Conservation (phyloP, 2,329 filamentous ascomycete species). For the Lachnellula cervina region DNA sequence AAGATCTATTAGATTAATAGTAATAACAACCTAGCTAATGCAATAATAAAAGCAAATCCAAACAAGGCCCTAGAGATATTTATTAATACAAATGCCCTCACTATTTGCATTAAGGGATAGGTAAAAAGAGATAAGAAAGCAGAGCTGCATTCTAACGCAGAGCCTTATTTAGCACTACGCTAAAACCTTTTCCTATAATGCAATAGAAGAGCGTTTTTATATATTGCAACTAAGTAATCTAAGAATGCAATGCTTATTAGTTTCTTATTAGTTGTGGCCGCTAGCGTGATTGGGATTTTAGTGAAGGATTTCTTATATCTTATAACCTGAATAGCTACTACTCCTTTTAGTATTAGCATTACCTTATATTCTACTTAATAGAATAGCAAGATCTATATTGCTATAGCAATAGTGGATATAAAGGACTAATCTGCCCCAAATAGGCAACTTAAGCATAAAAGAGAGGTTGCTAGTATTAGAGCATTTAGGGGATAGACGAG, state of each 20-base stretch:
- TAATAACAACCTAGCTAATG: background rate
- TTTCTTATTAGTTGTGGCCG: too few relatives aligned
- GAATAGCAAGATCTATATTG: slow-evolving; percentile 8
- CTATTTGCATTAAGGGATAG: background rate
- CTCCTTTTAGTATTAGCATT: background rate
- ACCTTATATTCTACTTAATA: slow-evolving; percentile 9
- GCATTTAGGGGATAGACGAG: too few relatives aligned
- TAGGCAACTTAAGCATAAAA: slow-evolving; percentile 14
- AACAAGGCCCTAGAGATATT: background rate
- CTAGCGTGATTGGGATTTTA: slow-evolving; percentile 2
- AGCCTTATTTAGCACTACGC: background rate
- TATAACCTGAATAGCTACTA: background rate
- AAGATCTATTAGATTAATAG: background rate
- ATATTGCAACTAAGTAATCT: background rate
- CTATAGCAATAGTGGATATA: slow-evolving; percentile 4
- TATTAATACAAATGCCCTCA: slow-evolving; percentile 2
- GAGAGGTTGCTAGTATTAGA: slow-evolving; percentile 2
- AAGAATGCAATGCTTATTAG: background rate
- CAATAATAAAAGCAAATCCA: background rate
- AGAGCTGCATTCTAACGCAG: background rate
- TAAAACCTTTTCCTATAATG: background rate
- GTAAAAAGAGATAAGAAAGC: background rate
- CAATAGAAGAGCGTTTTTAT: background rate
- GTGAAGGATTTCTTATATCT: background rate
- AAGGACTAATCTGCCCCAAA: background rate